These are phyloP conservation scores for Hanseniaspora uvarum DNA, from an alignment of 1,139 yeast genomes.

Conservation along the genomic window DNA sequence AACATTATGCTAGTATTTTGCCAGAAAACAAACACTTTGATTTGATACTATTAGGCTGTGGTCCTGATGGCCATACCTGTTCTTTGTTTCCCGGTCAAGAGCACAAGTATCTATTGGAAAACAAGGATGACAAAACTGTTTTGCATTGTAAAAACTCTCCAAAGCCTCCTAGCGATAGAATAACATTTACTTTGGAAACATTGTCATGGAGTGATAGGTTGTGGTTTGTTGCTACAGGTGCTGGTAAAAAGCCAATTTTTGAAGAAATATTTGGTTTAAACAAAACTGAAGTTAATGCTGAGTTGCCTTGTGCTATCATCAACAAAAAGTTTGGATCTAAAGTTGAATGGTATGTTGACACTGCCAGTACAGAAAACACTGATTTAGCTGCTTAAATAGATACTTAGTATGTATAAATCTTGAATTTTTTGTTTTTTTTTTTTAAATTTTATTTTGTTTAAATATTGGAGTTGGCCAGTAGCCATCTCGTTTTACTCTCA, in stretches of 20 bases:
- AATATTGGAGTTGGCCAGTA: too few relatives aligned
- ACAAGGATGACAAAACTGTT: constrained; percentile 80
- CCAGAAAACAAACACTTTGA: constrained; percentile 42
- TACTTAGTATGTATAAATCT: background rate
- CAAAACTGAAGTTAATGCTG: constrained; percentile 36
- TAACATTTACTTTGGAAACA: constrained; percentile 87
- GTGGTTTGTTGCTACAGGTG: constrained; percentile 84
- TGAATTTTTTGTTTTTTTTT: background rate
- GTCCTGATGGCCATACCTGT: constrained; percentile 98
- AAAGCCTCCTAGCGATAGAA: constrained; percentile 78
- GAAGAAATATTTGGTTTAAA: constrained; percentile 46
- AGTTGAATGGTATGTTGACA: constrained; percentile 74
- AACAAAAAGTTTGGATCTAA: constrained; percentile 40
- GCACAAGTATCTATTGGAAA: constrained; percentile 53
- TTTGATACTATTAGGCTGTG: constrained; percentile 81
- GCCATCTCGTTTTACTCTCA: too few relatives aligned
- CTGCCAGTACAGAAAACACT: constrained; percentile 26
- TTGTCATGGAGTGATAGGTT: constrained; percentile 60
- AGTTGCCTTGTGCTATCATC: constrained; percentile 67
- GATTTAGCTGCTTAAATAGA: constrained; percentile 2
- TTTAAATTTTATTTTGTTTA: too few relatives aligned
- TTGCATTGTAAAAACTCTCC: constrained; percentile 92
- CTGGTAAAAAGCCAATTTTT: constrained; percentile 66
- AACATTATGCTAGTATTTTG: constrained; percentile 67
- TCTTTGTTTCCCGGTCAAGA: constrained; percentile 58